Base-by-base conservation (phyloP, 352 stramenopile genomes). In the Globisporangium carolinianum region DNA sequence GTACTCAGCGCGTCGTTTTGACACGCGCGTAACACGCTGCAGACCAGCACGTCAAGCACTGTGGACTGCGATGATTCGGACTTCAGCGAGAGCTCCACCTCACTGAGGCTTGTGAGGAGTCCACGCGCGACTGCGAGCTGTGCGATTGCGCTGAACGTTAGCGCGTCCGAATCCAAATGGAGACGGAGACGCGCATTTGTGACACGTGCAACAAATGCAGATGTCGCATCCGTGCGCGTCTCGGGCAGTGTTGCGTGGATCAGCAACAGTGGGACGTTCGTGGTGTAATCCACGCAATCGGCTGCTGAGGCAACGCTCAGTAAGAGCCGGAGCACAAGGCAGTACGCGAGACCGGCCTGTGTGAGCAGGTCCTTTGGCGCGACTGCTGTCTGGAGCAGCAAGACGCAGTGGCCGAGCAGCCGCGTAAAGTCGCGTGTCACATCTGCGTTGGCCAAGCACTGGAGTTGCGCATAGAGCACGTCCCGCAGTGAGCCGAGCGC, bases 361-460 rank as follows among this genome's bases (percentile, higher is more conserved):
- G 83, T 93, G 5, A 93, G 72, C 55, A 93, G 53, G 10, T 91
- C 80, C 61, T 93, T 93, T 63, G 87, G 78, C n/a, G 90, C 79
- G 18, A 89, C 83, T 15, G 51, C 63, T 2, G 80, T 89, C 58
- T 83, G 69, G 45, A 93, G 53, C 39, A 93, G 66, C n/a, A 86
- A 55, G 47, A 82, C 71, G 55, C 80, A 89, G 47, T 83, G 67
- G 37, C 66, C 55, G 14, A 87, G 52, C 51, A 93, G 75, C 8
- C 72, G 67, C 17, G 69, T 41, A 12, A 90, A 76, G 18, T 72
- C 58, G 3, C 60, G 55, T 1, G 53, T 38, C 0, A 32, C 47
- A 1, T 57, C 6, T 47, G 54, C n/a, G 43, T 51, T 47, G 7
- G 46, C 38, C 11, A 39, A 50, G 3, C 18, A 54, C 47, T 12